These are phyloP conservation scores for Teratosphaeriaceae sp. DNA, from an alignment of 2,329 filamentous ascomycete species.

Conservation along the genomic window DNA sequence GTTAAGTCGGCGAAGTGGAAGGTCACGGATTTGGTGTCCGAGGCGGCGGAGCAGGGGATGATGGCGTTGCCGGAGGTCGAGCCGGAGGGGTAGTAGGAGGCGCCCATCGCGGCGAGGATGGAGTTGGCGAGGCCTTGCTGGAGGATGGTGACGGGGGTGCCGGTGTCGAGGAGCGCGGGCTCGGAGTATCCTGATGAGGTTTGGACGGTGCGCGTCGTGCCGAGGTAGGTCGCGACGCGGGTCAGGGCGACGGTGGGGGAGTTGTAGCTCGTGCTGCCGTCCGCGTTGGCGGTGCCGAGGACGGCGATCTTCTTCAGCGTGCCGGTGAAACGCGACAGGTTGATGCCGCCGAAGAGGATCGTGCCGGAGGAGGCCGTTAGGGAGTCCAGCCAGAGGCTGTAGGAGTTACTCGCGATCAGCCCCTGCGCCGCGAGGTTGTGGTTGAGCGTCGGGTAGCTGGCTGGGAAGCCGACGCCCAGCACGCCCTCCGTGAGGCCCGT, in stretches of 20 bases:
- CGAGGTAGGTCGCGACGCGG: slow-evolving; percentile 2
- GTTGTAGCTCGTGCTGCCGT: slow-evolving; percentile 4
- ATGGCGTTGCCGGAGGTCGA: slow-evolving; percentile 3
- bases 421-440: slow-evolving; percentile 10
- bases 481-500: slow-evolving; percentile 5
- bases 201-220: slow-evolving; percentile 1
- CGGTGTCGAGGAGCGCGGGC: slow-evolving; percentile 11
- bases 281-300: background rate
- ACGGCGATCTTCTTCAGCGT: slow-evolving; percentile 16
- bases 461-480: slow-evolving; percentile 8
- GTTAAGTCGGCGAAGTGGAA: slow-evolving; percentile 9
- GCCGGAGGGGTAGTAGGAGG: slow-evolving; percentile 4
- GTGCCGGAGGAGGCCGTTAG: slow-evolving; percentile 12
- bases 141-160: slow-evolving; percentile 13
- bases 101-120: slow-evolving; percentile 5
- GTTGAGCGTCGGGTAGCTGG: slow-evolving; percentile 8
- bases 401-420: slow-evolving; percentile 8
- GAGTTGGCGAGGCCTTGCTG: background rate
- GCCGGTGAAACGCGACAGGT: slow-evolving; percentile 16
- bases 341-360: slow-evolving; percentile 23
- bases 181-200: background rate
- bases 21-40: slow-evolving; percentile 5
- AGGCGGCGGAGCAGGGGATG: slow-evolving; percentile 7
- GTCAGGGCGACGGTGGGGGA: slow-evolving; percentile 6
- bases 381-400: slow-evolving; percentile 11